Percentiles rank a stretch among this genome's conserved stretches.
Evolutionary conservation across 352 stramenopile genomes (phyloP).

Genomic region (Phytophthora cajani): DNA sequence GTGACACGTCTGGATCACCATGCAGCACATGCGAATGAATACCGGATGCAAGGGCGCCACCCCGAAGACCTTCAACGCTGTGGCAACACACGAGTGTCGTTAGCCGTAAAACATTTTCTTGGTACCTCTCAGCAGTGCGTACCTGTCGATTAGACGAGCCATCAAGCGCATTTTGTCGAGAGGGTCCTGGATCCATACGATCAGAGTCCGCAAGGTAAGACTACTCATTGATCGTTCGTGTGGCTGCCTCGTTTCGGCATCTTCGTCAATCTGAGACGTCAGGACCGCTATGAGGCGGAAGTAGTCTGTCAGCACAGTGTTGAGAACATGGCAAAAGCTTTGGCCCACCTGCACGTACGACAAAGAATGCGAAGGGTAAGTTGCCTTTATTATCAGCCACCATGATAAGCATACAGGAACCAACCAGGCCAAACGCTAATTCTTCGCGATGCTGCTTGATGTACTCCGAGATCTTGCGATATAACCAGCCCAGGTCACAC

Average conservation of each 20-base stretch:
- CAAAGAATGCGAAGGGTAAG: slow-evolving; percentile 24
- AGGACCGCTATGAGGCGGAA: slow-evolving; percentile 94
- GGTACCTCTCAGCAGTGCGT: neutral
- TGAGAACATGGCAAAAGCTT: slow-evolving; percentile 91
- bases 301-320: slow-evolving; percentile 92
- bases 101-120: neutral
- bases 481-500: slow-evolving; percentile 92
- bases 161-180: slow-evolving; percentile 91
- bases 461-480: slow-evolving; percentile 83
- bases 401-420: slow-evolving; percentile 13
- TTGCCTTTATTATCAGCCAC: neutral
- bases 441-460: slow-evolving; percentile 80
- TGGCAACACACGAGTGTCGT: slow-evolving; percentile 3
- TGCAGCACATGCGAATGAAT: slow-evolving; percentile 93
- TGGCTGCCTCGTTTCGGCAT: slow-evolving; percentile 66
- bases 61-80: slow-evolving; percentile 83
- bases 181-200: slow-evolving; percentile 91
- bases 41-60: slow-evolving; percentile 89
- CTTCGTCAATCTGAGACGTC: slow-evolving; percentile 88
- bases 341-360: slow-evolving; percentile 64
- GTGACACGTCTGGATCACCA: slow-evolving; percentile 83
- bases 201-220: slow-evolving; percentile 88
- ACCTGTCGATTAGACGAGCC: slow-evolving; percentile 89
- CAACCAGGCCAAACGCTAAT: slow-evolving; percentile 77
- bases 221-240: slow-evolving; percentile 51